Conservation (phyloP, 345 rosid species). For the Physaria fendleri region DNA sequence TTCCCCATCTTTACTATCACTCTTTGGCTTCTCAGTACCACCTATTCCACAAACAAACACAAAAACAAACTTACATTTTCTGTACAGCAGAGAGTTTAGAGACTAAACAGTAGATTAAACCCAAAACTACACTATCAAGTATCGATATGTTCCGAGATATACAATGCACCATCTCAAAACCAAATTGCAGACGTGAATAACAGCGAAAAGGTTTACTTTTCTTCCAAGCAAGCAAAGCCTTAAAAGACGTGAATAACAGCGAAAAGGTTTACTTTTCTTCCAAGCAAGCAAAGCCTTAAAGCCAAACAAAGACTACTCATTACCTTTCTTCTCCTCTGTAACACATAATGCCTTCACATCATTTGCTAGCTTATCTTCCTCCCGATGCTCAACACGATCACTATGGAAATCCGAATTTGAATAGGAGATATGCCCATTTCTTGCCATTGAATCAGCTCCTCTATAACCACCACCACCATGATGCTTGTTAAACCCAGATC, state of each 20-base stretch:
- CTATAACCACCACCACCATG: conserved; percentile 32
- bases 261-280: conserved; percentile 14
- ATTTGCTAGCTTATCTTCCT: conserved; percentile 35
- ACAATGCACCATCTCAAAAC: background rate
- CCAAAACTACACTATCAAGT: background rate
- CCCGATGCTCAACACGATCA: no score
- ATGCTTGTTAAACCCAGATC: conserved; percentile 38
- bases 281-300: conserved; percentile 18
- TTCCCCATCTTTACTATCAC: conserved; percentile 23
- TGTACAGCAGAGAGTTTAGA: background rate
- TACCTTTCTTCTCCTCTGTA: conserved; percentile 60
- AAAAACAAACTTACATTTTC: background rate
- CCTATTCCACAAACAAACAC: conserved; percentile 36
- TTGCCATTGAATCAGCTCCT: conserved; percentile 27
- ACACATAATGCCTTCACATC: conserved; percentile 32
- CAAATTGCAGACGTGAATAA: conserved; percentile 1
- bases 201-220: conserved; percentile 16
- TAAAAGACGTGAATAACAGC: no score
- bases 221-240: conserved; percentile 28
- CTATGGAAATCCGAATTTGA: conserved; percentile 29
- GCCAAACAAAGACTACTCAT: background rate
- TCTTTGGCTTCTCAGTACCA: conserved; percentile 34
- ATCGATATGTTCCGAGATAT: background rate
- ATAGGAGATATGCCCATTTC: conserved; percentile 38
- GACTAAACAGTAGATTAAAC: background rate